Evolutionary conservation across 2,329 filamentous ascomycete genomes (phyloP).

Genomic region (Cercospora sesami): DNA sequence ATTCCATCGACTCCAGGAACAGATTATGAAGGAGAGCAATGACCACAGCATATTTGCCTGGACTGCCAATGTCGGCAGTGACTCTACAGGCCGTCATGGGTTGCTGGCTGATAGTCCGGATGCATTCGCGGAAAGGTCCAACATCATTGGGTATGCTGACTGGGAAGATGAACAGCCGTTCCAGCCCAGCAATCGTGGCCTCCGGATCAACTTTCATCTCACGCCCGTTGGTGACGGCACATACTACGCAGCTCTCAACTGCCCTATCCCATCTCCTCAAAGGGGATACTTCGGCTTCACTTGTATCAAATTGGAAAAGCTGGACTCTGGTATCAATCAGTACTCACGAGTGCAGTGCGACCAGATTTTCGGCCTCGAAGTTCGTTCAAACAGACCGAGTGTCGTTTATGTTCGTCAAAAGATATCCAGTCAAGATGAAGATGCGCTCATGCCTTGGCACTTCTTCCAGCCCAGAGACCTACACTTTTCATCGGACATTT

Average conservation of each 20-base stretch:
- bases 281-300: constrained; percentile 35
- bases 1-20: constrained; percentile 42
- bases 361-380: constrained; percentile 10
- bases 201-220: constrained; percentile 22
- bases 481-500: constrained; percentile 4
- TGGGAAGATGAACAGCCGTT: constrained; percentile 33
- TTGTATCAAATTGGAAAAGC: constrained; percentile 36
- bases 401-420: constrained; percentile 37
- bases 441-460: constrained; percentile 20
- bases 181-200: constrained; percentile 23
- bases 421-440: neutral
- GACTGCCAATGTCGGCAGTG: neutral
- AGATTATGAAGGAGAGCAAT: constrained; percentile 23
- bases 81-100: constrained; percentile 6
- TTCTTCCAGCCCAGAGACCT: constrained; percentile 18
- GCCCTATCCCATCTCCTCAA: constrained; percentile 36
- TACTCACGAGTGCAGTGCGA: constrained; percentile 33
- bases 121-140: constrained; percentile 37
- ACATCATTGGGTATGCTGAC: constrained; percentile 39
- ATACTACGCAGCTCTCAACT: constrained; percentile 39
- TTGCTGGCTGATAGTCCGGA: constrained; percentile 26
- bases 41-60: constrained; percentile 17
- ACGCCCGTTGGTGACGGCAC: constrained; percentile 16
- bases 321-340: constrained; percentile 22
- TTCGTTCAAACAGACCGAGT: constrained; percentile 24